Base-by-base conservation (phyloP, 768 basidiomycete genomes). In the Boletus tylopilopsis region DNA sequence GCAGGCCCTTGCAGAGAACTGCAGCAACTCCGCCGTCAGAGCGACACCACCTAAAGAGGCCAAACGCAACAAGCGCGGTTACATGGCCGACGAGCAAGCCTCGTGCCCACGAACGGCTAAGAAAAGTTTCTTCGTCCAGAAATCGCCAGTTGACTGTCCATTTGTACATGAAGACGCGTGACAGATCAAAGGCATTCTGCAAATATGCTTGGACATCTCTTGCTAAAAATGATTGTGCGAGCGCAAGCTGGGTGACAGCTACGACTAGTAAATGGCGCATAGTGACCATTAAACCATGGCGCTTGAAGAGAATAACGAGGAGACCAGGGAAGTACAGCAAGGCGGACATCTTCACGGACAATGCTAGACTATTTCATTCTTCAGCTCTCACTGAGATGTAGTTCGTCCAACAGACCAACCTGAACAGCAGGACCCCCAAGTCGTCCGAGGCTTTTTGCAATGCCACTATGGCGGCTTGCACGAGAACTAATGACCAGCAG, bases 101-200 rank as follows among this genome's bases (percentile, higher is more conserved):
- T 35, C 65, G 71, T 1, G 88, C 82, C 71, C 86, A 87, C 37
- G 61, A 64, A 3, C 69, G 64, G 51, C 82, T 85, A 40, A 90
- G 69, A 70, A 97, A 98, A 6, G 73, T 73, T n/a, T 79, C 72
- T 64, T 94, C 89, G 23, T 77, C 72, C 3, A 99, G 54, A 61
- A 95, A 87, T 38, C 93, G 80, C 96, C 96, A 99, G 64, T 98
- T 99, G 48, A 97, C 94, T 0, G 95, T 97, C 95, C 95, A 99
- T 64, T 90, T 84, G 68, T 89, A 96, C 25, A 96, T 69, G 71
- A 99, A 99, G 8, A 84, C 77, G 13, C 96, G 85, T 4, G 83
- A 82, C 48, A 99, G 74, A 62, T 98, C 85, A 64, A 95, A 99
- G 2, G 96, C 87, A 18, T 78, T 77, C 21, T 69, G 72, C 34